Base-by-base conservation (phyloP, 192 early-diverging fungal genomes). In the Coemansia sp. region DNA sequence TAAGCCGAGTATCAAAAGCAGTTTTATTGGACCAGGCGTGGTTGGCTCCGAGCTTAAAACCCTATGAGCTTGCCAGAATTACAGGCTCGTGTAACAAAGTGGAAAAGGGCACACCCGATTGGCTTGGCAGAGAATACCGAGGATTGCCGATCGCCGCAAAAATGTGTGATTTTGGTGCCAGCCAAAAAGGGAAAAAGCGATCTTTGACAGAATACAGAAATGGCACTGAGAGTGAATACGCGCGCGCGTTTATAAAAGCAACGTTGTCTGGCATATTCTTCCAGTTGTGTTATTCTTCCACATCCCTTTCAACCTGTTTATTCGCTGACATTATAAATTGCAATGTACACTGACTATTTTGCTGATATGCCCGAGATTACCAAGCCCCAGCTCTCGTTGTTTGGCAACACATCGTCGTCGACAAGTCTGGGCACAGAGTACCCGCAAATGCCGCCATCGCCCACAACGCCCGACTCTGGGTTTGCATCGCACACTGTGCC, bases 351-450 rank as follows among this genome's bases (percentile, higher is more conserved):
- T 17, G 47, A 49, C 6, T 49, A 49, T 17, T 49, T 49, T 21
- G 17, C 47, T 6, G n/a, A 16, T 6, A 48, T 48, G 47, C n/a
- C 55, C 5, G 29, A 31, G 6, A 31, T 31, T 31, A 5, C 29
- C 16, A 7, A 37, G 5, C 55, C 37, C 55, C 55, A 57, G 31
- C 14, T 57, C 29, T 29, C 55, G 31, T 38, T 58, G 17, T 31
- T 14, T 22, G 41, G 57, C 37, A 58, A 43, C 57, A 8, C 14
- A 7, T 43, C 57, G n/a, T 39, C 57, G 38, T 41, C 35, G 37
- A 23, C 19, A 17, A 64, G 62, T n/a, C 52, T 55, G 21, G 19
- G 29, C 31, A 31, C 29, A 31, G 49, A 55, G 6, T 68, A 55
- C 27, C 54, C 67, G 8, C 19, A 38, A 3, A 7, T 7, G n/a